These are phyloP conservation scores for Collybia sp. DNA, from an alignment of 768 basidiomycete genomes.

Conservation along the genomic window DNA sequence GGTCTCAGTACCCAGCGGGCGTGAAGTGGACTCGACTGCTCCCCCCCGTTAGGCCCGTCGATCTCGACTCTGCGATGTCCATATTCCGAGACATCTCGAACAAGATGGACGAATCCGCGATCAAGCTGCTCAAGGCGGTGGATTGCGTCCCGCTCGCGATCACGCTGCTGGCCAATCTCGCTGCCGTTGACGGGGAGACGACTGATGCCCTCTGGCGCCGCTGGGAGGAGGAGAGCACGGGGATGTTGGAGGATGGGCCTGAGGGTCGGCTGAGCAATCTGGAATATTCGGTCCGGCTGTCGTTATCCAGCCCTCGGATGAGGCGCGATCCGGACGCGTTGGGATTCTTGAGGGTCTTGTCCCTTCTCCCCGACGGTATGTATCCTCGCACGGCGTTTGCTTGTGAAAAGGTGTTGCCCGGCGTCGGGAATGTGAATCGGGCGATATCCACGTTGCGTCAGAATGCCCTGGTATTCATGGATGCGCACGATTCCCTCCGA, in stretches of 20 bases:
- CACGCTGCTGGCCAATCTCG: constrained; percentile 24
- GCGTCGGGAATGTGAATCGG: constrained; percentile 14
- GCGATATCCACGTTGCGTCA: constrained; percentile 20
- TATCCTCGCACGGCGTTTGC: constrained; percentile 8
- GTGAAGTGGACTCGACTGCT: constrained; percentile 19
- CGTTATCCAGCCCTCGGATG: constrained; percentile 22
- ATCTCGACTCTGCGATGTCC: constrained; percentile 14
- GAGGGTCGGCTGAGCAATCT: constrained; percentile 23
- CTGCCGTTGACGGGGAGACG: constrained; percentile 23
- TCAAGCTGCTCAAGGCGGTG: constrained; percentile 20
- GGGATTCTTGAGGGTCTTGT: constrained; percentile 18
- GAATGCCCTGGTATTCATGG: constrained; percentile 19
- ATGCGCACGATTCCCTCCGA: constrained; percentile 14
- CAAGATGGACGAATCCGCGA: constrained; percentile 14
- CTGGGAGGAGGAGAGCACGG: constrained; percentile 21
- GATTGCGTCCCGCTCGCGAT: constrained; percentile 29
- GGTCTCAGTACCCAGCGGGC: constrained; percentile 21
- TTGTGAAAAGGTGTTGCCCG: constrained; percentile 14
- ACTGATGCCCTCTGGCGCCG: constrained; percentile 21
- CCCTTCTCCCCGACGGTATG: constrained; percentile 24
- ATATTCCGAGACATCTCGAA: constrained; percentile 20
- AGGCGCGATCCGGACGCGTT: constrained; percentile 17
- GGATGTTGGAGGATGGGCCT: constrained; percentile 20
- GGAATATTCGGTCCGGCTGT: constrained; percentile 24
- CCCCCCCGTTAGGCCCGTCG: constrained; percentile 21